Evolutionary conservation across 2,329 filamentous ascomycete genomes (phyloP).

Genomic region (Colletotrichum lentis): DNA sequence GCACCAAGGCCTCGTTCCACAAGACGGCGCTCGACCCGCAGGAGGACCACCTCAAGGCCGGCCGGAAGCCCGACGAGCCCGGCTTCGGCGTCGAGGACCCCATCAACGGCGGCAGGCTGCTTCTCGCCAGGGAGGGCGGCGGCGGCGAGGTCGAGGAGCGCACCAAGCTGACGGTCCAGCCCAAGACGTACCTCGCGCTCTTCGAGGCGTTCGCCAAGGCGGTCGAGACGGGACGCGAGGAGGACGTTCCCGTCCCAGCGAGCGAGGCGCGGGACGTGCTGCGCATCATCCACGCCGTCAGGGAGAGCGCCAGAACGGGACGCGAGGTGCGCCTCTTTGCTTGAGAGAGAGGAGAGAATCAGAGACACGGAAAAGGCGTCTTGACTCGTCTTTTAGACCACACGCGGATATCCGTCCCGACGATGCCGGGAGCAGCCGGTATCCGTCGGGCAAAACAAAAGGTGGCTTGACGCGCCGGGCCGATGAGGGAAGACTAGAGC

Average conservation of each 20-base stretch:
- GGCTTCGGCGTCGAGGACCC: conserved; percentile 72
- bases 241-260: conserved; percentile 62
- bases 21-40: conserved; percentile 77
- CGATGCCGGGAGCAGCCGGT: not conserved
- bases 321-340: conserved; percentile 54
- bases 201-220: conserved; percentile 65
- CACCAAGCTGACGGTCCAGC: conserved; percentile 65
- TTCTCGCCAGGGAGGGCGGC: conserved; percentile 61
- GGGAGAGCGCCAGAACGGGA: conserved; percentile 59
- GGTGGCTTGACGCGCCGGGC: conserved; percentile 20
- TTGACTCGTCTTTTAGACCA: too few species aligned
- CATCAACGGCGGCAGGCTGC: conserved; percentile 64
- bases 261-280: conserved; percentile 63
- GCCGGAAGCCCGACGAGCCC: conserved; percentile 66
- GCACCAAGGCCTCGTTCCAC: conserved; percentile 76
- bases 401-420: not conserved
- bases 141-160: conserved; percentile 61
- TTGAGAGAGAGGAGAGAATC: conserved; percentile 30
- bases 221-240: conserved; percentile 57
- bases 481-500: not conserved
- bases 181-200: conserved; percentile 73
- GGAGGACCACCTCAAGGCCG: conserved; percentile 75
- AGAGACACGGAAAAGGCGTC: not conserved
- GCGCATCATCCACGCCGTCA: conserved; percentile 60
- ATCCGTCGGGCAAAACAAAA: not conserved